phyloP scores from a whole-genome alignment of 1,284 basidiomycete species.

The Leccinum brunneo-olivaceum region DNA sequence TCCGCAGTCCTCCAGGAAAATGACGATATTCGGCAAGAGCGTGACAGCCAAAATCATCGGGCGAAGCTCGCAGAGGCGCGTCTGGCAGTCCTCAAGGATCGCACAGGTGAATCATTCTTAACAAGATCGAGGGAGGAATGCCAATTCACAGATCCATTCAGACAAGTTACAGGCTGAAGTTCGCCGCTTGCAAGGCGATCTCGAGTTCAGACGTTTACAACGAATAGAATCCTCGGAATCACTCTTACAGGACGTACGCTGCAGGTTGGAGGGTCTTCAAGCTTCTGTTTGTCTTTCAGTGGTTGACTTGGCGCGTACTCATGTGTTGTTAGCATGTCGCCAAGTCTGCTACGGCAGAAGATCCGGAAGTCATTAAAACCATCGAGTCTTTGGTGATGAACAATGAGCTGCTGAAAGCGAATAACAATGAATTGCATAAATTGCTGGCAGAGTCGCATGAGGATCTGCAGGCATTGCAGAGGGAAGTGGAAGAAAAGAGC shows the following conservation, averaged over 20 bases:
- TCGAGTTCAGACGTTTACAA: slow-evolving; percentile 62
- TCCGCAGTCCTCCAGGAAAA: slow-evolving; percentile 58
- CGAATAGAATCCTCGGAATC: slow-evolving; percentile 69
- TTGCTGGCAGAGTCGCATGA: slow-evolving; percentile 73
- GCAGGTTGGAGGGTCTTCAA: slow-evolving; percentile 59
- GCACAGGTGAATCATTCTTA: slow-evolving; percentile 43
- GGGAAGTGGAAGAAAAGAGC: slow-evolving; percentile 69
- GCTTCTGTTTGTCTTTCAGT: slow-evolving; percentile 38
- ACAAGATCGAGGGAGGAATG: neutral
- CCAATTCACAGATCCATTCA: slow-evolving; percentile 26
- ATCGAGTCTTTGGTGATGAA: slow-evolving; percentile 78
- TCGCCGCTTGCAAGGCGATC: slow-evolving; percentile 50
- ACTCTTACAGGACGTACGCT: slow-evolving; percentile 65
- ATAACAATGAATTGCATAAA: slow-evolving; percentile 72
- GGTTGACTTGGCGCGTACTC: neutral
- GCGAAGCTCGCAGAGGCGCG: slow-evolving; percentile 67
- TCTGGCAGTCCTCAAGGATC: slow-evolving; percentile 54
- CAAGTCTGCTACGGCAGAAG: slow-evolving; percentile 38
- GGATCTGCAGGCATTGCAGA: slow-evolving; percentile 60
- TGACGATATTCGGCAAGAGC: slow-evolving; percentile 83
- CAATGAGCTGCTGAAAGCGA: slow-evolving; percentile 75
- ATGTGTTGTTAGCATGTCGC: slow-evolving; percentile 37
- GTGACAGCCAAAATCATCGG: slow-evolving; percentile 66
- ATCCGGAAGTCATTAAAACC: slow-evolving; percentile 58
- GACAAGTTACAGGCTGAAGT: slow-evolving; percentile 73